Evolutionary conservation across 305 asterid species (phyloP).

Genomic region (Plantago coronopus): DNA sequence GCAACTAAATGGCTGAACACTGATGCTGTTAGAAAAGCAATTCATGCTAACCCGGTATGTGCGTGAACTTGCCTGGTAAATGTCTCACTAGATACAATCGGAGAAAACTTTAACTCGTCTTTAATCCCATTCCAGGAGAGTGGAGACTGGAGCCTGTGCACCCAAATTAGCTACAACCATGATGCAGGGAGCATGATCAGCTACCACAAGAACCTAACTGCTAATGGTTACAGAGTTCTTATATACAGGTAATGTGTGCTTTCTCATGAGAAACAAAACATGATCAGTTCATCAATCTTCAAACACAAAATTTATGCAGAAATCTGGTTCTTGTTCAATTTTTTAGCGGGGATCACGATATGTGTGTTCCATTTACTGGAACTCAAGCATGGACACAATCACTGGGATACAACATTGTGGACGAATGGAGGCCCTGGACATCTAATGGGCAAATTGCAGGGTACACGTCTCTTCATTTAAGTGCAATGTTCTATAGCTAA

Average conservation of each 20-base stretch:
- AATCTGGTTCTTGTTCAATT: not conserved
- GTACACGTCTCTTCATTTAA: constrained; percentile 9
- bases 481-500: not conserved
- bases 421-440: constrained; percentile 54
- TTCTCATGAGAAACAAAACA: not conserved
- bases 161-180: constrained; percentile 22
- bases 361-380: constrained; percentile 65
- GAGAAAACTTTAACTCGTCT: not conserved
- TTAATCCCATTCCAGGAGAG: constrained; percentile 29
- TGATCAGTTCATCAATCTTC: not conserved
- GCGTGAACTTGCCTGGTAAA: not conserved
- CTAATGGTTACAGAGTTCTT: constrained; percentile 45
- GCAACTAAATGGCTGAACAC: constrained; percentile 55
- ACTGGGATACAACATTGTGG: constrained; percentile 35
- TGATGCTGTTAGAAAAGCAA: constrained; percentile 41
- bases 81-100: not conserved
- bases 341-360: constrained; percentile 59
- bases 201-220: constrained; percentile 46
- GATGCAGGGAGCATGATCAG: constrained; percentile 56
- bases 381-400: constrained; percentile 55
- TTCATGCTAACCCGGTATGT: constrained; percentile 49
- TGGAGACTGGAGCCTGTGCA: constrained; percentile 46
- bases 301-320: not conserved
- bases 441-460: constrained; percentile 39
- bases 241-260: constrained; percentile 42